Base-by-base conservation (phyloP, 2,329 filamentous ascomycete genomes). In the Penicillium sp. region DNA sequence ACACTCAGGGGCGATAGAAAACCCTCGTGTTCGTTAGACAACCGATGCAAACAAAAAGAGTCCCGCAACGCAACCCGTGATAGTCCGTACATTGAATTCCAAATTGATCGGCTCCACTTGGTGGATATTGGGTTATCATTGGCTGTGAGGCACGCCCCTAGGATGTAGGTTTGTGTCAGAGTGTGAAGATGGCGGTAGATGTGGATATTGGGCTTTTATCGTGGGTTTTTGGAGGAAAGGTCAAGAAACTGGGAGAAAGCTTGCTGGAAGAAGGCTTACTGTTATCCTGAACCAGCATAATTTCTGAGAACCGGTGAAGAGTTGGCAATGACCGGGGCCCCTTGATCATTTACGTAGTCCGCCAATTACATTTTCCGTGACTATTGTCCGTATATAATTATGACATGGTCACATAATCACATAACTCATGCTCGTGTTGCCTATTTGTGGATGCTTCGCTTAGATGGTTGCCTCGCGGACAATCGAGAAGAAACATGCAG, bases 71-170 rank as follows among this genome's bases (percentile, higher is more conserved):
- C 8, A 40, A 46, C 47, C 44, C 37, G 45, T 47, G 47, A 51
- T 47, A 20, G 13, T 27, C 32, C 33, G 18, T 37, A 20, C 53
- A 24, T 46, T 28, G 18, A 52, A 56, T 56, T 56, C 54, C 54
- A 56, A 56, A 56, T 56, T 31, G 32, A 6, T 33, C 39, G 38
- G 33, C 15, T 54, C 54, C 54, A 54, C 54, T 33, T 41, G 10
- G 38, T 46, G 33, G 38, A 10, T 23, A 27, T 20, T 20, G n/a
- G 0, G 13, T n/a, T 13, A 5, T 55, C 18, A 56, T 56, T 56
- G 51, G 53, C 20, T 2, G 38, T n/a, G n/a, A 24, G n/a, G 31
- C 38, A 39, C 20, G 45, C 12, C 6, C 27, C 38, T 18, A 15
- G 8, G 6, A 25, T 3, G 4, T 42, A 29, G 7, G 10, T 5